Evolutionary conservation across 2,329 filamentous ascomycete genomes (phyloP).

Genomic region (Pseudohalonectria lignicola): DNA sequence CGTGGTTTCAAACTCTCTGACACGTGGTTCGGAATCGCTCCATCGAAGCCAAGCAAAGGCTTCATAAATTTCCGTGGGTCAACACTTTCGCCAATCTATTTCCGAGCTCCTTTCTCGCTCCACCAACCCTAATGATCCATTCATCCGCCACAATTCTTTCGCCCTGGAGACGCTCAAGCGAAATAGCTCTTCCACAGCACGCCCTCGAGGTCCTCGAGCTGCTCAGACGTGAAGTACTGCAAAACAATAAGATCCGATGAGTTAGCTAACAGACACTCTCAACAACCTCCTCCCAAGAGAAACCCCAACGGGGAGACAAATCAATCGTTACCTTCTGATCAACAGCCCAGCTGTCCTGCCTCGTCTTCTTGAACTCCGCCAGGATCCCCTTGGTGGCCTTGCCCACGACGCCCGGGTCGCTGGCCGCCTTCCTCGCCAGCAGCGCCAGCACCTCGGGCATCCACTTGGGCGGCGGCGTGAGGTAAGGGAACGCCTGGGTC

Average conservation of each 20-base stretch:
- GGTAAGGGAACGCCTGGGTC: conserved; percentile 93
- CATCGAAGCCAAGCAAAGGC: no score
- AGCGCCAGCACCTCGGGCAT: conserved; percentile 86
- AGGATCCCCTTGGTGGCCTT: conserved; percentile 91
- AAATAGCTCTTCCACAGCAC: conserved; percentile 99
- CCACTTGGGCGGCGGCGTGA: conserved; percentile 83
- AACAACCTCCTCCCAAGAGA: no score
- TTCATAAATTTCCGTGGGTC: no score
- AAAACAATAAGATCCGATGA: conserved; percentile 13
- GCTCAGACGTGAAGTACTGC: conserved; percentile 77
- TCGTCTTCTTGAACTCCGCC: conserved; percentile 98
- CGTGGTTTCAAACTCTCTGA: no score
- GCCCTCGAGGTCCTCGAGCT: conserved; percentile 88
- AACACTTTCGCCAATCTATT: no score
- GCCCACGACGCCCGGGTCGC: conserved; percentile 82
- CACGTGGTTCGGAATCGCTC: no score
- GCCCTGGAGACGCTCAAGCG: no score
- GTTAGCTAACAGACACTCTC: no score
- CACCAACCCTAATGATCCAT: no score
- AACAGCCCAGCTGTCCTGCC: conserved; percentile 96
- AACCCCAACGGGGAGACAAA: no score
- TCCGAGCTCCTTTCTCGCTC: no score
- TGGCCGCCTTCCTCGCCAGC: conserved; percentile 74
- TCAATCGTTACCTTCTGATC: conserved; percentile 78
- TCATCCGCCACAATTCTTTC: no score